Evolutionary conservation across 2,329 filamentous ascomycete genomes (phyloP).

Genomic region (Penicillium rolfsii): DNA sequence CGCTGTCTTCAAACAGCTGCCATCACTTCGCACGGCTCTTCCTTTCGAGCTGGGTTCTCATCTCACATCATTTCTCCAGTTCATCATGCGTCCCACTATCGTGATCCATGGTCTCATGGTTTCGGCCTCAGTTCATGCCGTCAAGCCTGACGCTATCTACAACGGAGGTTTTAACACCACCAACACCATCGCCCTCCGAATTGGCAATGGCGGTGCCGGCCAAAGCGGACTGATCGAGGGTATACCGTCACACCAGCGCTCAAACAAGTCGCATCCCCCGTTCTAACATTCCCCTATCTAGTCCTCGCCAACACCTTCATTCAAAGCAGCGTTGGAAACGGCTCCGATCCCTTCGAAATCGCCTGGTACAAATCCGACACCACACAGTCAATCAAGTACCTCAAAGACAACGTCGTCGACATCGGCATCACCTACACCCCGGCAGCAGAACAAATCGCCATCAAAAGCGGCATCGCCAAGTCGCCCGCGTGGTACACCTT

Average conservation of each 20-base stretch:
- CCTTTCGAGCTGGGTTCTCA: background rate
- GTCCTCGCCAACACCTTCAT: constrained; percentile 47
- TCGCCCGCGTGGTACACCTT: constrained; percentile 48
- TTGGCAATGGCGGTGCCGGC: constrained; percentile 40
- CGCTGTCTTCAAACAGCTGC: background rate
- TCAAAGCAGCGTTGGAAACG: constrained; percentile 34
- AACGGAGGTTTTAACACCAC: constrained; percentile 13
- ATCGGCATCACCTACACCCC: constrained; percentile 53
- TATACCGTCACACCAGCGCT: constrained; percentile 1
- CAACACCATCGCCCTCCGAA: constrained; percentile 27
- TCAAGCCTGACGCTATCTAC: constrained; percentile 10
- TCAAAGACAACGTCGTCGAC: constrained; percentile 46
- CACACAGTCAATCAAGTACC: constrained; percentile 50
- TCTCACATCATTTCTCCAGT: background rate
- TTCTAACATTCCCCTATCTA: constrained; percentile 7
- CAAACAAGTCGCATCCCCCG: background rate
- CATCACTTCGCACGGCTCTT: background rate
- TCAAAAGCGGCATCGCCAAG: constrained; percentile 44
- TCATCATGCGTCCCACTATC: background rate
- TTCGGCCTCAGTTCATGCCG: background rate
- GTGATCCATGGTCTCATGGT: background rate
- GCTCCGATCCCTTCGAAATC: constrained; percentile 44
- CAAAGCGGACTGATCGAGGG: constrained; percentile 37
- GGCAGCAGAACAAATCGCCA: constrained; percentile 50
- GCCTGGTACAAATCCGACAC: constrained; percentile 54